A percentile compares a stretch with the other conserved stretches of the same genome.
These are phyloP conservation scores for Boletus rex-veris DNA, from an alignment of 768 basidiomycete genomes.

Conservation along the genomic window DNA sequence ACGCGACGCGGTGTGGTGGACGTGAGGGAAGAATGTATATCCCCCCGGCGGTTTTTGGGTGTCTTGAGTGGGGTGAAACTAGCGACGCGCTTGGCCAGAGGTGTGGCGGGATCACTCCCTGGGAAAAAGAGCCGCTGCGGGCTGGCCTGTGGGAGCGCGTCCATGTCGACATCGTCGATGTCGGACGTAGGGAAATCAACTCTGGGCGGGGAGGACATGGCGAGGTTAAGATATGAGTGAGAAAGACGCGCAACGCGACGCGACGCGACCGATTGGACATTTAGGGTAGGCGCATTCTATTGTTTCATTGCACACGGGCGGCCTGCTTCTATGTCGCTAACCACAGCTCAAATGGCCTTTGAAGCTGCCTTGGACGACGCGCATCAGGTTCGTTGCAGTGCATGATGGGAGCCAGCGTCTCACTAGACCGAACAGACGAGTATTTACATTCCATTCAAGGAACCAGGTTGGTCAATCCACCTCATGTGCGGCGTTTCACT, in stretches of 20 bases:
- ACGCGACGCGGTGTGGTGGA: constrained; percentile 29
- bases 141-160: constrained; percentile 23
- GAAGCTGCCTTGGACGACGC: constrained; percentile 21
- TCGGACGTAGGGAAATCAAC: constrained; percentile 64
- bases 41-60: constrained; percentile 41
- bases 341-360: constrained; percentile 12
- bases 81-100: constrained; percentile 40
- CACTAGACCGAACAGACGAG: constrained; percentile 22
- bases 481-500: background rate
- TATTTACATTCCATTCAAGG: constrained; percentile 27
- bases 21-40: constrained; percentile 31
- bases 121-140: constrained; percentile 28
- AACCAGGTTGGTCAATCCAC: constrained; percentile 19
- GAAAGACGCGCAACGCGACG: constrained; percentile 40
- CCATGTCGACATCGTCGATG: constrained; percentile 54
- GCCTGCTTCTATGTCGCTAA: background rate
- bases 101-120: constrained; percentile 40
- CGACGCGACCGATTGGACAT: constrained; percentile 48
- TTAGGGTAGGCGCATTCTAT: constrained; percentile 42
- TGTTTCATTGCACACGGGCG: background rate
- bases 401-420: background rate
- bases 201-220: constrained; percentile 63
- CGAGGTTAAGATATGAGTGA: background rate
- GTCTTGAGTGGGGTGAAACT: constrained; percentile 34
- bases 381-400: constrained; percentile 24